phyloP scores from a whole-genome alignment of 148 eudicot species.

The Diospyros kaki region DNA sequence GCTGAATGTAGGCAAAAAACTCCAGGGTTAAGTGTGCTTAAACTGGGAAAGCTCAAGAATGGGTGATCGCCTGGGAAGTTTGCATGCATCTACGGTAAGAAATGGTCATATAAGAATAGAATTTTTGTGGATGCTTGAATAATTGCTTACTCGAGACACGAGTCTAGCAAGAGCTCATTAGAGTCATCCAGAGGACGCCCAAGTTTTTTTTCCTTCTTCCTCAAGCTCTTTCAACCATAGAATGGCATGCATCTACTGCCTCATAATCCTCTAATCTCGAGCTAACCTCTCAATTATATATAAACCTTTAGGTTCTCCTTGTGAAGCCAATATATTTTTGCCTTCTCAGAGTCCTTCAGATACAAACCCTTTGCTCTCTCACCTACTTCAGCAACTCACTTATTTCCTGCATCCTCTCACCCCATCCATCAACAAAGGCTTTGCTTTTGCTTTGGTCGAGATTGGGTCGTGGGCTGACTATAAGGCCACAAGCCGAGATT shows the following conservation, averaged over 20 bases:
- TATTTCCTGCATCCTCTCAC: conserved; percentile 36
- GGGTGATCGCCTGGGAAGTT: too few relatives aligned
- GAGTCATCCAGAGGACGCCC: conserved; percentile 84
- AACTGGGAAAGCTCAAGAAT: too few relatives aligned
- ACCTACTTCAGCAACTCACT: conserved; percentile 62
- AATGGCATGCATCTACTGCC: conserved; percentile 87
- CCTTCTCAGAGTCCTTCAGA: conserved; percentile 84
- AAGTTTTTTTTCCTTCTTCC: conserved; percentile 76
- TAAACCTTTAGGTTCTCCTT: conserved; percentile 80
- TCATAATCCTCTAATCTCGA: conserved; percentile 75
- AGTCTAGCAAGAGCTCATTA: conserved; percentile 73
- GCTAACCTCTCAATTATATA: conserved; percentile 65
- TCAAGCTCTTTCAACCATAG: conserved; percentile 82
- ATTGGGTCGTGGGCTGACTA: too few relatives aligned
- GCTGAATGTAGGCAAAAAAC: too few relatives aligned
- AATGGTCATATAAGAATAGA: too few relatives aligned
- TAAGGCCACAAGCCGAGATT: too few relatives aligned
- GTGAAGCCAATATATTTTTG: conserved; percentile 78
- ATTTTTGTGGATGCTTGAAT: not conserved
- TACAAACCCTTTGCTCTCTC: conserved; percentile 78
- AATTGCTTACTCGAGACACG: conserved; percentile 63
- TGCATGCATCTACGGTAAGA: too few relatives aligned
- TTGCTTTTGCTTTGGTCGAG: not conserved
- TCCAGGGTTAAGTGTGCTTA: too few relatives aligned
- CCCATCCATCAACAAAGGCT: conserved; percentile 35